Conservation (phyloP, 176 grass and related monocot species). For the Phoenix roebelenii region DNA sequence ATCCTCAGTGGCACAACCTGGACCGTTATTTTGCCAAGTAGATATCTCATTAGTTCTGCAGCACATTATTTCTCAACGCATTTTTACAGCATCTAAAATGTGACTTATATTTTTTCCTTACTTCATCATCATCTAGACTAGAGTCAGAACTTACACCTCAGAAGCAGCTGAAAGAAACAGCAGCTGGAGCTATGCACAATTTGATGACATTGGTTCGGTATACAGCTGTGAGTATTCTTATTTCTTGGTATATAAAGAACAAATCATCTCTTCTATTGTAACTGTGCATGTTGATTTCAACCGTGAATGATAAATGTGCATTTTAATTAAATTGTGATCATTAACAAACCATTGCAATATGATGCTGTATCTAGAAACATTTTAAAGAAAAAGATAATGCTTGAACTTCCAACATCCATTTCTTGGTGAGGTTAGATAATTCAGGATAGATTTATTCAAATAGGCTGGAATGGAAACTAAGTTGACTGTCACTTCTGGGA, state of each 20-base stretch:
- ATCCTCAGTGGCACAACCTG: constrained; percentile 56
- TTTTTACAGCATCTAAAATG: no score
- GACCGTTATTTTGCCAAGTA: constrained; percentile 36
- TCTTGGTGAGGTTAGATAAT: no score
- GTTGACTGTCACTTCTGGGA: no score
- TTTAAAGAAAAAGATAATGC: no score
- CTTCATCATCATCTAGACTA: constrained; percentile 19
- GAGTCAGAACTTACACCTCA: constrained; percentile 20
- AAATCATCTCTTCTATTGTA: neutral
- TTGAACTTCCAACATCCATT: no score
- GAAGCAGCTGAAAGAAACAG: constrained; percentile 24
- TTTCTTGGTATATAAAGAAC: neutral
- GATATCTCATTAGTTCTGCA: neutral
- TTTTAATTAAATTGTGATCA: no score
- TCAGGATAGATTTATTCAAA: no score
- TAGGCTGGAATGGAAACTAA: no score
- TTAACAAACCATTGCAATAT: no score
- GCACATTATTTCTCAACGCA: no score
- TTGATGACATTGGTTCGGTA: constrained; percentile 26
- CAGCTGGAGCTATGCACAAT: constrained; percentile 30
- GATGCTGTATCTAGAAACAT: no score
- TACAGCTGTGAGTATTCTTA: constrained; percentile 41
- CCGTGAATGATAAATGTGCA: neutral
- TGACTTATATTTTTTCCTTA: neutral
- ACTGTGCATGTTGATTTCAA: neutral